phyloP scores from a whole-genome alignment of 768 basidiomycete genomes.

The Mycena chlorophos region DNA sequence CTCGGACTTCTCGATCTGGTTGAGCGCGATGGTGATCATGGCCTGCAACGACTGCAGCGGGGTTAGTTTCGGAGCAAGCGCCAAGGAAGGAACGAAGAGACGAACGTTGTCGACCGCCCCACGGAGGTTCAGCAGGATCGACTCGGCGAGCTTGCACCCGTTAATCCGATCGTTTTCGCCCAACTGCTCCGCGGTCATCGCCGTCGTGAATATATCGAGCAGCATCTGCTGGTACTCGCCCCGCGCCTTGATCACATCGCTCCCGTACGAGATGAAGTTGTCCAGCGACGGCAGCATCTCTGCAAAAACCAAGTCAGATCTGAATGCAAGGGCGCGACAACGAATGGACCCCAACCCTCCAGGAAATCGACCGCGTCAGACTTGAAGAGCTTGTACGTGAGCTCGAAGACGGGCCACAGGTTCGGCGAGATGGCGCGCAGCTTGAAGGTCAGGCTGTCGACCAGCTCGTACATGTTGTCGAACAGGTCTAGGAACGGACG shows the following conservation, averaged over 20 bases:
- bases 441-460: constrained; percentile 84
- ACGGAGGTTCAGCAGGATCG: constrained; percentile 74
- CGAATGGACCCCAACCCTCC: constrained; percentile 69
- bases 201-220: constrained; percentile 79
- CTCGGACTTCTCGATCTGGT: constrained; percentile 58
- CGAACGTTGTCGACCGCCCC: constrained; percentile 78
- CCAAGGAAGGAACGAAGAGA: constrained; percentile 8
- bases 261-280: constrained; percentile 85
- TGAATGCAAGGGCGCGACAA: not conserved
- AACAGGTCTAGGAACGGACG: constrained; percentile 60
- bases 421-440: constrained; percentile 69
- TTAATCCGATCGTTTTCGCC: constrained; percentile 85
- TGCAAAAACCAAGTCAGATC: constrained; percentile 23
- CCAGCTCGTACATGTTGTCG: constrained; percentile 84
- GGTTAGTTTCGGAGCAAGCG: constrained; percentile 4
- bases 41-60: constrained; percentile 55
- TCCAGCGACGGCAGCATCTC: constrained; percentile 89
- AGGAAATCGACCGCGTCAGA: constrained; percentile 82
- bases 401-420: constrained; percentile 88
- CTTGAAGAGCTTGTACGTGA: constrained; percentile 82
- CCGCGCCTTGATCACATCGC: constrained; percentile 69
- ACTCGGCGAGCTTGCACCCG: constrained; percentile 84
- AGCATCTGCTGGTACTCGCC: constrained; percentile 78
- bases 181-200: constrained; percentile 66
- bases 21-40: constrained; percentile 64